These are phyloP conservation scores for Forsythia suspensa DNA, from an alignment of 257 asterid genomes.

Conservation along the genomic window DNA sequence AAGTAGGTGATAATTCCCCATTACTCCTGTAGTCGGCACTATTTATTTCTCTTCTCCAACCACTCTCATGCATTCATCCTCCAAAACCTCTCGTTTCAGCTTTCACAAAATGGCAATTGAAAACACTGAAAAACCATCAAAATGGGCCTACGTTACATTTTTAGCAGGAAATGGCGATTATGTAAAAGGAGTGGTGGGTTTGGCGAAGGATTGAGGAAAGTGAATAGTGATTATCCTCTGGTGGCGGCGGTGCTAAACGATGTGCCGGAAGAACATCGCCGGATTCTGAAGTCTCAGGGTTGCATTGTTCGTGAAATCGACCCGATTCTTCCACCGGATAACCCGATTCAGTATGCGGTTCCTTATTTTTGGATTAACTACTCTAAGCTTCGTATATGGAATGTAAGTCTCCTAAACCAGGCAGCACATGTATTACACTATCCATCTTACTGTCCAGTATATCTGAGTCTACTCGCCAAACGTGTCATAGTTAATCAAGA, in stretches of 20 bases:
- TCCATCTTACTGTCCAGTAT: too few species aligned
- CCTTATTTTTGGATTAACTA: constrained; percentile 31
- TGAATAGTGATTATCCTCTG: constrained; percentile 23
- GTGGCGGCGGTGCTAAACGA: constrained; percentile 31
- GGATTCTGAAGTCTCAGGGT: constrained; percentile 19
- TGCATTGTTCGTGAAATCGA: constrained; percentile 33
- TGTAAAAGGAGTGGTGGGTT: constrained; percentile 35
- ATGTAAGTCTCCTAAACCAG: constrained; percentile 3
- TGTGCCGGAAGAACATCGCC: constrained; percentile 35
- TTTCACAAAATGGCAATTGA: neutral
- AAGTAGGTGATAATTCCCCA: too few species aligned
- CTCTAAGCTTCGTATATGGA: constrained; percentile 31
- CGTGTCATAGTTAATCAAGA: too few species aligned
- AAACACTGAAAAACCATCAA: neutral
- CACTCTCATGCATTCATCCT: neutral
- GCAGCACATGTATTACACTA: neutral
- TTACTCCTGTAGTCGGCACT: too few species aligned
- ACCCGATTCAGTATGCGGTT: constrained; percentile 17
- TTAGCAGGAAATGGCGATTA: constrained; percentile 34
- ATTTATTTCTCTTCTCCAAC: too few species aligned
- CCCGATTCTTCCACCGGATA: constrained; percentile 18
- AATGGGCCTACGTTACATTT: constrained; percentile 22
- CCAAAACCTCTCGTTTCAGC: neutral
- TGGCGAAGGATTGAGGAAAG: constrained; percentile 33
- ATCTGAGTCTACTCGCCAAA: too few species aligned